phyloP scores from a whole-genome alignment of 2,329 filamentous ascomycete species.

The Cordyceps tenuipes region DNA sequence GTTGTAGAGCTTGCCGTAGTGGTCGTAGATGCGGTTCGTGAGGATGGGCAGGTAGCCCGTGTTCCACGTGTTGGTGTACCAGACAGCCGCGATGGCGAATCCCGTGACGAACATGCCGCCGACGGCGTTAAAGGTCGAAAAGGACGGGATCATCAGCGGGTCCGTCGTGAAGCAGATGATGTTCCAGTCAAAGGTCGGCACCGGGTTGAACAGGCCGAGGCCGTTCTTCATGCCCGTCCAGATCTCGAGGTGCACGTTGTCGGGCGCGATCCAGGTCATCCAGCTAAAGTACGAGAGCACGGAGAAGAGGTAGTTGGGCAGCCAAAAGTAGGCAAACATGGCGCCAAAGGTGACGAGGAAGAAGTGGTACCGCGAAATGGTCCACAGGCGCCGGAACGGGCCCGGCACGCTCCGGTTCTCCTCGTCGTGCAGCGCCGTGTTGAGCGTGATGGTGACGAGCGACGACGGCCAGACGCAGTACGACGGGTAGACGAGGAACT shows the following conservation, averaged over 20 bases:
- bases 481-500: conserved; percentile 37
- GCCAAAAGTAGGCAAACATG: conserved; percentile 43
- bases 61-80: conserved; percentile 38
- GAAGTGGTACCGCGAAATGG: conserved; percentile 31
- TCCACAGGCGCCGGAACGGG: conserved; percentile 26
- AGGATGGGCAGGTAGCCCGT: conserved; percentile 49
- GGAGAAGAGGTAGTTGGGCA: conserved; percentile 37
- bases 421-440: conserved; percentile 32
- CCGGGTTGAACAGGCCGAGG: conserved; percentile 32
- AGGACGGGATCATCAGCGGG: conserved; percentile 16
- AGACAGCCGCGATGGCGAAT: conserved; percentile 39
- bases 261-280: conserved; percentile 38
- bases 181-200: conserved; percentile 41
- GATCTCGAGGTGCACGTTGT: conserved; percentile 21
- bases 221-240: conserved; percentile 23
- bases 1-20: conserved; percentile 43
- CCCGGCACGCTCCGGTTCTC: conserved; percentile 18
- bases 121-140: conserved; percentile 22
- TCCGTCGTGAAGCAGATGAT: conserved; percentile 17
- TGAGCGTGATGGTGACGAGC: conserved; percentile 36
- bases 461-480: conserved; percentile 40
- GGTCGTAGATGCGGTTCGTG: conserved; percentile 47
- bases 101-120: conserved; percentile 39
- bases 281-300: conserved; percentile 36
- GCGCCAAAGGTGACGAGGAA: conserved; percentile 30